Evolutionary conservation across 441 rosid species (phyloP).

Genomic region (Erysimum pusillum): DNA sequence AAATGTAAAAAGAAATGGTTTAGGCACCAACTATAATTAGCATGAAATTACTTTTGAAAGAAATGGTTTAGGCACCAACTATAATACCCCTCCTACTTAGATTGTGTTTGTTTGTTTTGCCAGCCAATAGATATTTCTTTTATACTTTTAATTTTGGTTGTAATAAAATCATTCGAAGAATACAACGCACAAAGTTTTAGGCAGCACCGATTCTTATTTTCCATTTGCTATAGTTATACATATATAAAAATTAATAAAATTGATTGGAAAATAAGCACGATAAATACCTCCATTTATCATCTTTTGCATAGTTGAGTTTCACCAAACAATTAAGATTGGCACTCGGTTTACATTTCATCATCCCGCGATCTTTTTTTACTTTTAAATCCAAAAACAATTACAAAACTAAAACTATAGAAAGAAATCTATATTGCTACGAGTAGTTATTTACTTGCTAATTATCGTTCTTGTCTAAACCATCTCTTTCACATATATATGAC

Average conservation of each 20-base stretch:
- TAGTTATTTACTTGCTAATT: not conserved
- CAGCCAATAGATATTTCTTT: not conserved
- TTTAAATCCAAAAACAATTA: not conserved
- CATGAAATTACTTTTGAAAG: not conserved
- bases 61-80: no score
- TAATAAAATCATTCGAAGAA: not conserved
- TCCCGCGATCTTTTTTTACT: slow-evolving; percentile 10
- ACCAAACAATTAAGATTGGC: slow-evolving; percentile 38
- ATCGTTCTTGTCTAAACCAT: slow-evolving; percentile 1
- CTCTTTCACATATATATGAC: not conserved
- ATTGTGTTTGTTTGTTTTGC: not conserved
- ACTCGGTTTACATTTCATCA: slow-evolving; percentile 20
- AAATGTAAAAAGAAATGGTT: slow-evolving; percentile 9
- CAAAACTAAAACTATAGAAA: not conserved
- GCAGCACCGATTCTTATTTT: not conserved
- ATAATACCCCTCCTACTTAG: no score
- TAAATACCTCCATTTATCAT: not conserved
- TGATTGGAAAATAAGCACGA: not conserved
- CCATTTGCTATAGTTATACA: not conserved
- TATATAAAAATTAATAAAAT: not conserved
- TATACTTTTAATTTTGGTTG: not conserved
- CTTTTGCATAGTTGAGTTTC: slow-evolving; percentile 32
- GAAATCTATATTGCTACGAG: not conserved
- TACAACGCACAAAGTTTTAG: not conserved
- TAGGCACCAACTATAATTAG: not conserved